Base-by-base conservation (phyloP, 305 asterid genomes). In the Lippia alba region DNA sequence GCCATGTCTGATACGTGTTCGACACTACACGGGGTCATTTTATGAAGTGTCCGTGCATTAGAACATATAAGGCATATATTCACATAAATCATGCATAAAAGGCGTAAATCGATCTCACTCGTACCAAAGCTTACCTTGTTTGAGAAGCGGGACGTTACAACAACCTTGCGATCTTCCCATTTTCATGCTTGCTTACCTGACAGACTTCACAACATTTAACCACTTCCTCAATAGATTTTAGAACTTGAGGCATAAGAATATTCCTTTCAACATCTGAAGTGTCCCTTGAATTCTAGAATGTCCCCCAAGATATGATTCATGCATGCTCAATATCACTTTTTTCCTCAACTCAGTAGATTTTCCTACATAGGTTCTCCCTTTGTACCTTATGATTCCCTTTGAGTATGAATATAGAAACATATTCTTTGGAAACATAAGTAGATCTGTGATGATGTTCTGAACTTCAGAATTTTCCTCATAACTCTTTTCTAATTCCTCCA, bases 161-260 rank as follows among this genome's bases (percentile, higher is more conserved):
- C n/a, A n/a, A n/a, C n/a, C n/a, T n/a, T n/a, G 10, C 18, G 0
- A 1, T 0, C 2, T 8, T 46, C 0, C 6, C 6, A 44, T 1
- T 40, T 3, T 41, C n/a, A 17, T 62, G 48, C 3, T 59, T 59
- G 24, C n/a, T 0, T 0, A 39, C 1, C 0, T 61, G 53, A 10
- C 66, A 61, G 7, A 40, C 3, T 1, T 4, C 15, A 12, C 53
- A 61, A 0, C 6, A 0, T 6, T 6, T 15, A 6, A 50, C 20
- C 0, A n/a, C 8, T 7, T 50, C 24, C 1, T 50, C 2, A 0
- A 50, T 10, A 0, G 4, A 1, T 4, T 15, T 19, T 5, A 1
- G 8, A 10, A 50, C 16, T 2, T 19, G 24, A 14, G 24, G 24
- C 56, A 50, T 1, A 15, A 4, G 2, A 50, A 50, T 3, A 50